Evolutionary conservation across 257 asterid genomes (phyloP).

Genomic region (Rhazya stricta): DNA sequence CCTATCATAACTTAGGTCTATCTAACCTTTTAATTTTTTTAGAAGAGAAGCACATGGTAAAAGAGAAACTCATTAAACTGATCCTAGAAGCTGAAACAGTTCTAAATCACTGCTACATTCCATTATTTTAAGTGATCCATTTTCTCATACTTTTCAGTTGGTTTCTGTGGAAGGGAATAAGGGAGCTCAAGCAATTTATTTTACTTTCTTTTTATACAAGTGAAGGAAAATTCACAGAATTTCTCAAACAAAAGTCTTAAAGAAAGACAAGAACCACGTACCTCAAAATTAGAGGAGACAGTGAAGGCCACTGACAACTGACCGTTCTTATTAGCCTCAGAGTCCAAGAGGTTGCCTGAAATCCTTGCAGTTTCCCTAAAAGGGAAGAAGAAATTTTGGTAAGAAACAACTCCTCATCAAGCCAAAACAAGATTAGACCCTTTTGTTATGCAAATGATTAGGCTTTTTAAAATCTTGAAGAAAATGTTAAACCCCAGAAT

Average conservation of each 20-base stretch:
- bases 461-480: background rate
- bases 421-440: background rate
- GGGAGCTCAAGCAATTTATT: background rate
- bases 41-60: background rate
- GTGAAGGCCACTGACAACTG: conserved; percentile 49
- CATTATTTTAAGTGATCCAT: background rate
- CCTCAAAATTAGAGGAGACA: conserved; percentile 97
- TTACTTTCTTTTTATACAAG: background rate
- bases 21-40: background rate
- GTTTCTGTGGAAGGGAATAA: background rate
- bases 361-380: conserved; percentile 68
- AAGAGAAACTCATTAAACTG: background rate
- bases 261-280: conserved; percentile 19
- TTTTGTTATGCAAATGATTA: background rate
- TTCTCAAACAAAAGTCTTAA: background rate
- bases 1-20: background rate
- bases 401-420: background rate
- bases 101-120: background rate
- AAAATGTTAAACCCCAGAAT: background rate
- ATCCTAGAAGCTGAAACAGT: background rate
- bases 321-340: conserved; percentile 62
- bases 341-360: conserved; percentile 50
- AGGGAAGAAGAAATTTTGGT: conserved; percentile 19
- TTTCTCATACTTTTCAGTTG: background rate
- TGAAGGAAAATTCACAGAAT: background rate